phyloP scores from a whole-genome alignment of 108 stramenopile species.

The Skeletonema marinoi region DNA sequence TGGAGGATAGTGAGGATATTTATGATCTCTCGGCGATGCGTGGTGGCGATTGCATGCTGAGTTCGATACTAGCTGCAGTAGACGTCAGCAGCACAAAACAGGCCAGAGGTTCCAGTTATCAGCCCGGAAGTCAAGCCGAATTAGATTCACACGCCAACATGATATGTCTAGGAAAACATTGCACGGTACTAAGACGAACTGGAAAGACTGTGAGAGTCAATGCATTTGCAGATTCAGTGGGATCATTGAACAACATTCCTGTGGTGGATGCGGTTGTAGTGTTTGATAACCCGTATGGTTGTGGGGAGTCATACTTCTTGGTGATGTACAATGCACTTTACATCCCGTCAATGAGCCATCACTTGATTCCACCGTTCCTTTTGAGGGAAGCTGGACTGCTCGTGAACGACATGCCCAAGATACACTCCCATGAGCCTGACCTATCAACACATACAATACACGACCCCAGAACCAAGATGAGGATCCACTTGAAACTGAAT shows the following conservation, averaged over 20 bases:
- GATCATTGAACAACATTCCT: too few relatives aligned
- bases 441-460: neutral
- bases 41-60: too few relatives aligned
- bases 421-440: neutral
- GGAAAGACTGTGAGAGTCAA: too few relatives aligned
- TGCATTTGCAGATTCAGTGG: too few relatives aligned
- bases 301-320: too few relatives aligned
- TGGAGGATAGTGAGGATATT: too few relatives aligned
- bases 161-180: conserved; percentile 1
- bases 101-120: too few relatives aligned
- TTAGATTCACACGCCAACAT: conserved; percentile 13
- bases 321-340: too few relatives aligned
- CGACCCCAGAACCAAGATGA: neutral
- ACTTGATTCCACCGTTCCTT: conserved; percentile 37
- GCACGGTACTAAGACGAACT: neutral
- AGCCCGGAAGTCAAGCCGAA: neutral
- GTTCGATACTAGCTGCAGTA: neutral
- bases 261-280: too few relatives aligned
- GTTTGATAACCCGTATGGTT: too few relatives aligned
- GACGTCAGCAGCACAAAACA: too few relatives aligned
- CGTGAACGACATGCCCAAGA: conserved; percentile 44
- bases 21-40: too few relatives aligned
- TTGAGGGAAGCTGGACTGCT: conserved; percentile 25
- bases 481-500: conserved; percentile 7
- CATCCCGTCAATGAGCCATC: conserved; percentile 12